phyloP scores from a whole-genome alignment of 805 yeast species.

The Ogataea methylovora region DNA sequence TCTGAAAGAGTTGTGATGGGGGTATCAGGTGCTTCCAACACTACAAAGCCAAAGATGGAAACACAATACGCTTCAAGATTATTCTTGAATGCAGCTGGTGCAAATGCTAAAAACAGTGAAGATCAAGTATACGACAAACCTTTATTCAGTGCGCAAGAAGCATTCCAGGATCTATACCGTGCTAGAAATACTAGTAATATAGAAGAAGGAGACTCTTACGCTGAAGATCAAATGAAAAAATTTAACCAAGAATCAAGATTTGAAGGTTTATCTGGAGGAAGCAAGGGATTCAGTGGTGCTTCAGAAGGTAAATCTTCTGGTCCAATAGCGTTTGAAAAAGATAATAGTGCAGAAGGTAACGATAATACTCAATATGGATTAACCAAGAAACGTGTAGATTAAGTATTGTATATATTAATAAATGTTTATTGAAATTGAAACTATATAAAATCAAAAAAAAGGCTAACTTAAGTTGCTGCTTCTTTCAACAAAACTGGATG shows the following conservation, averaged over 20 bases:
- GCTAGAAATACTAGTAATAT: slow-evolving; percentile 23
- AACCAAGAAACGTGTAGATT: no score
- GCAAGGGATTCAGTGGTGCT: no score
- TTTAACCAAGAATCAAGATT: slow-evolving; percentile 7
- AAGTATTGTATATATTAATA: no score
- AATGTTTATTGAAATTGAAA: no score
- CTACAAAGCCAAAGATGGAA: slow-evolving; percentile 22
- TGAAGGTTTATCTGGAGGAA: no score
- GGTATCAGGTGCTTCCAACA: slow-evolving; percentile 15
- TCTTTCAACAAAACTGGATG: no score
- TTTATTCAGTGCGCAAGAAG: slow-evolving; percentile 46
- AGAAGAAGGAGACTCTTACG: slow-evolving; percentile 14
- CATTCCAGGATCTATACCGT: slow-evolving; percentile 41
- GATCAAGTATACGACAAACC: slow-evolving; percentile 55
- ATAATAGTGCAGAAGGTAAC: no score
- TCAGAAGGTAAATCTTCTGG: no score
- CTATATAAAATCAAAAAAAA: no score
- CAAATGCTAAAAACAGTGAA: slow-evolving; percentile 30
- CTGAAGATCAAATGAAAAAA: slow-evolving; percentile 5
- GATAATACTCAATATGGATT: no score
- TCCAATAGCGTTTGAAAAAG: no score
- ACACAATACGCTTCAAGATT: slow-evolving; percentile 53
- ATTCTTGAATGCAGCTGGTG: slow-evolving; percentile 35
- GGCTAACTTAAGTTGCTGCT: no score
- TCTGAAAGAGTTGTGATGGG: slow-evolving; percentile 51